Evolutionary conservation across 2,329 filamentous ascomycete species (phyloP), one percentile per base, ranked within the genome.

Genomic region (Fusarium anthophilum): DNA sequence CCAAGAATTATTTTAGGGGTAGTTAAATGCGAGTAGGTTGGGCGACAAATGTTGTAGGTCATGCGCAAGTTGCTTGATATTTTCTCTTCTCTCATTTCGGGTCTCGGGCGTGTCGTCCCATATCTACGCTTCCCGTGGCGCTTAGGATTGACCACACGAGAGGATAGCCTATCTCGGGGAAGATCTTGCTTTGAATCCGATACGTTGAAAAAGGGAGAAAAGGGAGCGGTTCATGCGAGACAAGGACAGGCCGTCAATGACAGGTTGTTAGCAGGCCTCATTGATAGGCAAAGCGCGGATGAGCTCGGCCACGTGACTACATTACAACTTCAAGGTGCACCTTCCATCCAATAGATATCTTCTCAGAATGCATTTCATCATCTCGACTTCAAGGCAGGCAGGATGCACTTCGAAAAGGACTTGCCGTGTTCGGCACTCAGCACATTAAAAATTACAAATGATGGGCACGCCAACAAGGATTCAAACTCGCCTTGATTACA

Each of bases 71-170:
- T 55, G 48, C 9, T 58, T 48, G 63, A 56, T 74, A n/a, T 59
- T 50, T 43, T 56, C 72, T 72, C 72, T 60, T 75, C 51, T 74
- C 71, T 74, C 59, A 69, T 62, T 41, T 55, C 68, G 35, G 58
- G 38, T 30, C 57, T 63, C 47, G 24, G 35, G 39, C 35, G 24
- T 61, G 48, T 74, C 54, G 48, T 65, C 56, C 58, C 71, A 69
- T 74, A 28, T 62, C 67, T 69, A 41, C 28, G 35, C 39, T 51
- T 55, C 15, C 38, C n/a, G 48, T 30, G 37, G 48, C 47, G 50
- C 55, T 60, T 18, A 38, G n/a, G 38, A 63, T 44, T 43, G 43
- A 50, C 38, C 55, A 61, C 45, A 47, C 28, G 30, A 39, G 28
- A 39, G 17, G 44, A 57, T 45, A 41, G 35, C 26, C n/a, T 24